Evolutionary conservation across 805 yeast genomes (phyloP).

Genomic region (Wickerhamiella musiphila): DNA sequence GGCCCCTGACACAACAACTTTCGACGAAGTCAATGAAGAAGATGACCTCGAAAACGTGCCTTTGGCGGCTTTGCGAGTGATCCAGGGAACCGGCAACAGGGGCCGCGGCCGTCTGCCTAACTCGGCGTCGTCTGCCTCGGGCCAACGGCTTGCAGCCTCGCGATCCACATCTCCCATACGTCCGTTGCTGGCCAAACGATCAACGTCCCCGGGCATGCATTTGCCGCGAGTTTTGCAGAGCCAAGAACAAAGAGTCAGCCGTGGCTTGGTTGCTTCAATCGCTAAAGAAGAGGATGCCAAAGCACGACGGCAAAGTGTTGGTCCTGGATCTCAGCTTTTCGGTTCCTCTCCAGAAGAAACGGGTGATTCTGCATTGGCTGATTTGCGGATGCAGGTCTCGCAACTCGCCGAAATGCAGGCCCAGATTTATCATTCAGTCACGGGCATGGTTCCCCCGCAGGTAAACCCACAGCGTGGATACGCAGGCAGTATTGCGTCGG

Average conservation of each 20-base stretch:
- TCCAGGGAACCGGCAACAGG: slow-evolving; percentile 13
- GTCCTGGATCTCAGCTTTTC: slow-evolving; percentile 1
- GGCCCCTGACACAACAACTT: slow-evolving; percentile 1
- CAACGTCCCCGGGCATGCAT: slow-evolving; percentile 7
- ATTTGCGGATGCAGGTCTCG: slow-evolving; percentile 19
- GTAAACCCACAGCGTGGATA: no score
- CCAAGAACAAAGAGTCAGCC: slow-evolving; percentile 8
- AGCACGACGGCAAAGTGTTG: slow-evolving; percentile 14
- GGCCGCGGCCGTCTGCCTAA: background rate
- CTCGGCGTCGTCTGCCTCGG: background rate
- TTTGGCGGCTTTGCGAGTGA: slow-evolving; percentile 24
- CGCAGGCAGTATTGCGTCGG: no score
- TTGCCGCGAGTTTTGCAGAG: slow-evolving; percentile 15
- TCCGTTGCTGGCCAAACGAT: background rate
- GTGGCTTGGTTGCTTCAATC: slow-evolving; percentile 27
- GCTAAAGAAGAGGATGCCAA: slow-evolving; percentile 25
- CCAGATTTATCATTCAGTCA: slow-evolving; percentile 14
- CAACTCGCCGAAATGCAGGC: slow-evolving; percentile 21
- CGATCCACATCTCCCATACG: background rate
- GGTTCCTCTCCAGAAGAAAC: background rate
- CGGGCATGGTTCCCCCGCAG: no score
- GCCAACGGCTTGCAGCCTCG: background rate
- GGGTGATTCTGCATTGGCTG: slow-evolving; percentile 7
- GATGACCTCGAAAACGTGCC: slow-evolving; percentile 27
- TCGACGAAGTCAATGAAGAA: slow-evolving; percentile 13